Conservation (phyloP, 768 basidiomycete genomes). For the Termitomyces eurrhizus region DNA sequence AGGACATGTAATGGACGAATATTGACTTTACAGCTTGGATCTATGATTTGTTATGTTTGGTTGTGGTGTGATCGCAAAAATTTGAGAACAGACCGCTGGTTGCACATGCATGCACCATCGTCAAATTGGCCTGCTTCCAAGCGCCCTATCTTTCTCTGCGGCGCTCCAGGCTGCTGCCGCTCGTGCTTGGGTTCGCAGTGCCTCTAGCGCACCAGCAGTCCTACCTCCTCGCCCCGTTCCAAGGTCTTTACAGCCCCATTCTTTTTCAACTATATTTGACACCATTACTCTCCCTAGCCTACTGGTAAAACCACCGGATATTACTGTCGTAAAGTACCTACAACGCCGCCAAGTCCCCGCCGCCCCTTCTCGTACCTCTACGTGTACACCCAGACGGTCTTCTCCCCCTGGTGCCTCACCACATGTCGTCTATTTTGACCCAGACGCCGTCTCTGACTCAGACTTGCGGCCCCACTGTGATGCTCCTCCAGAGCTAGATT, state of each 20-base stretch:
- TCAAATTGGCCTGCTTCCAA: conserved; percentile 25
- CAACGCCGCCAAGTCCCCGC: background rate
- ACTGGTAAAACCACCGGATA: background rate
- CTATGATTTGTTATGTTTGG: conserved; percentile 11
- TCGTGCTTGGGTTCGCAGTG: conserved; percentile 41
- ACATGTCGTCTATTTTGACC: conserved; percentile 16
- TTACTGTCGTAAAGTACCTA: conserved; percentile 1
- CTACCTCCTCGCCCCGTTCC: background rate
- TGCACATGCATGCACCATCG: conserved; percentile 49
- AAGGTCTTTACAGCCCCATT: conserved; percentile 1
- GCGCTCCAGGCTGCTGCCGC: conserved; percentile 46
- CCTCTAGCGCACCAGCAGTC: conserved; percentile 8
- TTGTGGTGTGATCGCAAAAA: conserved; percentile 15
- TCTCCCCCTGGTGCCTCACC: background rate
- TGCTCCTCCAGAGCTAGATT: background rate
- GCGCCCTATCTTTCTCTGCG: conserved; percentile 28
- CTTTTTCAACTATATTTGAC: background rate
- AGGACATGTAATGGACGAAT: conserved; percentile 30
- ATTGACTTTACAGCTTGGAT: background rate
- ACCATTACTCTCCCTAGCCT: conserved; percentile 1
- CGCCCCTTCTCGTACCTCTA: background rate
- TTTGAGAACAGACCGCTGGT: conserved; percentile 12
- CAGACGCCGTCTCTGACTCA: conserved; percentile 19
- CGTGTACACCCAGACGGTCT: background rate
- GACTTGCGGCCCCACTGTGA: conserved; percentile 23